Percentiles rank a stretch among this genome's conserved stretches.
These are phyloP conservation scores for Blepharisma undulans DNA, from an alignment of 169 alveolate genomes.

Conservation along the genomic window DNA sequence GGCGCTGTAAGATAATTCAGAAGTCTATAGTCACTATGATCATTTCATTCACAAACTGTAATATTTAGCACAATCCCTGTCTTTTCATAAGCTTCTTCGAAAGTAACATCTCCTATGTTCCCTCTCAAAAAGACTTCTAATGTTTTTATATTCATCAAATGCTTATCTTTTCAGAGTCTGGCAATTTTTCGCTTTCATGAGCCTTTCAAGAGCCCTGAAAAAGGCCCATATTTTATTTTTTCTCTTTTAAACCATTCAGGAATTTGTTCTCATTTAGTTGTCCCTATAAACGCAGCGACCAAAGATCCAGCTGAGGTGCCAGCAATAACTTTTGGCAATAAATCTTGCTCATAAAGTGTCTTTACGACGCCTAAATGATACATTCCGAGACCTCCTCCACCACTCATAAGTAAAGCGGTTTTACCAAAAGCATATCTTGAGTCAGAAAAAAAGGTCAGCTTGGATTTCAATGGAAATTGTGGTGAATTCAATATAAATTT, in stretches of 20 bases:
- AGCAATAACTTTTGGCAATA: constrained; percentile 68
- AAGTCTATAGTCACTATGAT: constrained; percentile 50
- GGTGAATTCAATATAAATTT: constrained; percentile 40
- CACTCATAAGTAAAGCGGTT: constrained; percentile 70
- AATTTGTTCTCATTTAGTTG: constrained; percentile 50
- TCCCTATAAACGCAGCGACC: constrained; percentile 60
- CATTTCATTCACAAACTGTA: constrained; percentile 51
- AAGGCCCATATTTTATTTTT: constrained; percentile 23
- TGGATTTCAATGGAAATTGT: constrained; percentile 34
- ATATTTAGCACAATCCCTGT: constrained; percentile 68
- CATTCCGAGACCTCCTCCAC: constrained; percentile 74
- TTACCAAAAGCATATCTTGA: constrained; percentile 68
- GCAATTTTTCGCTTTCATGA: constrained; percentile 12
- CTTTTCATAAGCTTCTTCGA: constrained; percentile 69
- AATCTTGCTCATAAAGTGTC: constrained; percentile 54
- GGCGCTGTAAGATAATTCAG: constrained; percentile 77
- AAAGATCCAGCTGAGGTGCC: constrained; percentile 79
- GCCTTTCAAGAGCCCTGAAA: constrained; percentile 32
- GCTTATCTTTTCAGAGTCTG: constrained; percentile 38
- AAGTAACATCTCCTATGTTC: constrained; percentile 65
- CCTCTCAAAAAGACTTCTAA: constrained; percentile 38
- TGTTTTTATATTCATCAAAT: not conserved
- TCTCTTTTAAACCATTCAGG: constrained; percentile 41
- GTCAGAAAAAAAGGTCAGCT: constrained; percentile 68
- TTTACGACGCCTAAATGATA: constrained; percentile 75